phyloP scores from a whole-genome alignment of 495 filamentous ascomycete genomes.

The Melanomma pulvis-pyrius region DNA sequence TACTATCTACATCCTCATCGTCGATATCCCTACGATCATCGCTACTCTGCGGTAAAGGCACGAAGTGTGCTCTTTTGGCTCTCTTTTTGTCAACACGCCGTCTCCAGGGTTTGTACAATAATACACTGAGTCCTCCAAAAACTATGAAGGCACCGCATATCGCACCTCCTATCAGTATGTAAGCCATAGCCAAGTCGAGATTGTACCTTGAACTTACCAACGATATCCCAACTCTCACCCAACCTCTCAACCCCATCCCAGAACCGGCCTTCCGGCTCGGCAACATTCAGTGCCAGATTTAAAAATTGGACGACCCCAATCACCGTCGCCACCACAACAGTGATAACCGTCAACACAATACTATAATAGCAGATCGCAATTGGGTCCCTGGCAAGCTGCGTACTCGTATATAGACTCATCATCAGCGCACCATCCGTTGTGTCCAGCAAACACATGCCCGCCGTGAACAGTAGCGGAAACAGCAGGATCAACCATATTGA shows the following conservation, averaged over 20 bases:
- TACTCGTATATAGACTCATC: constrained; percentile 88
- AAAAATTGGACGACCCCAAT: constrained; percentile 87
- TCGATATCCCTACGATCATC: background rate
- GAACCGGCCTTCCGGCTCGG: constrained; percentile 71
- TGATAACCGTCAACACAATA: constrained; percentile 82
- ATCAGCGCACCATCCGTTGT: constrained; percentile 91
- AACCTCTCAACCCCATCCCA: constrained; percentile 82
- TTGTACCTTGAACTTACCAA: constrained; percentile 55
- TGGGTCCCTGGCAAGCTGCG: constrained; percentile 69
- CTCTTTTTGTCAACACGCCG: constrained; percentile 56
- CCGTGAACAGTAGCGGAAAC: constrained; percentile 90
- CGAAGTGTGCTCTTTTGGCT: constrained; percentile 23
- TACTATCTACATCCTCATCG: background rate
- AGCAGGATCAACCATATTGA: constrained; percentile 94
- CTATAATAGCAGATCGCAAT: constrained; percentile 94
- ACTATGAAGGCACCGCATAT: constrained; percentile 85
- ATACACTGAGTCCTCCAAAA: constrained; percentile 69
- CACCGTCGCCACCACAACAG: constrained; percentile 81
- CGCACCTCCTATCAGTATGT: constrained; percentile 50
- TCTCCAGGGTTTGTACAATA: constrained; percentile 79
- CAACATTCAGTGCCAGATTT: constrained; percentile 72
- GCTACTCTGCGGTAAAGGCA: constrained; percentile 8
- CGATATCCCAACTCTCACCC: constrained; percentile 81
- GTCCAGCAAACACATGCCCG: constrained; percentile 89
- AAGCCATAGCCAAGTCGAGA: background rate